Conservation (phyloP, 805 yeast species). For the Yarrowia sp. region DNA sequence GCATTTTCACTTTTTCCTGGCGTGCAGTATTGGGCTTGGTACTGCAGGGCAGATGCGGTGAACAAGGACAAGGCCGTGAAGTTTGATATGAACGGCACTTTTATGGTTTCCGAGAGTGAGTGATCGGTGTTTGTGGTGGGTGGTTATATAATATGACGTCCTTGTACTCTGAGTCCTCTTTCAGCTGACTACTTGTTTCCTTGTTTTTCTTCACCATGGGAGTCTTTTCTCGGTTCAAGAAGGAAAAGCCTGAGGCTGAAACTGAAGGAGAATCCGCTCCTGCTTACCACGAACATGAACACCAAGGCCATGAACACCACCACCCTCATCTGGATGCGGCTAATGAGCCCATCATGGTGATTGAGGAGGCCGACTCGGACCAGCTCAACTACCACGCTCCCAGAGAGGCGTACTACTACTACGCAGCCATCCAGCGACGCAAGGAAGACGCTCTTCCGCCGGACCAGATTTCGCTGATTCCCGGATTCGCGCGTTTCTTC, state of each 20-base stretch:
- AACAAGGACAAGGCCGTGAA: neutral
- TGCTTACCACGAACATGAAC: neutral
- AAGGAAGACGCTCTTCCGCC: constrained; percentile 17
- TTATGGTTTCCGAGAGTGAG: constrained; percentile 7
- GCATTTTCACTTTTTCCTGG: constrained; percentile 6
- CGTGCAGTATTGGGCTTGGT: constrained; percentile 9
- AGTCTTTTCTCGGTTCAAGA: constrained; percentile 16
- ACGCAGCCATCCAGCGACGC: constrained; percentile 20
- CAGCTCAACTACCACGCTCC: constrained; percentile 38
- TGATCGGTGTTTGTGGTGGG: neutral
- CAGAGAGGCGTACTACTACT: constrained; percentile 32
- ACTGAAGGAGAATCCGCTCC: neutral
- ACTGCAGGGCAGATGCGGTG: constrained; percentile 36
- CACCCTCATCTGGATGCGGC: constrained; percentile 30
- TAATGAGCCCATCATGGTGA: constrained; percentile 27
- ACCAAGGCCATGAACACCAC: constrained; percentile 12
- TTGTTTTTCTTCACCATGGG: no score
- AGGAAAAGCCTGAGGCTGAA: constrained; percentile 5
- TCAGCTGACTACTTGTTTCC: no score
- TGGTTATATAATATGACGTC: no score
- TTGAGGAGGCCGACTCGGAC: constrained; percentile 25
- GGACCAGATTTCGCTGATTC: constrained; percentile 8
- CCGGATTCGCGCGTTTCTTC: constrained; percentile 17
- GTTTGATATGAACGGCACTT: constrained; percentile 27
- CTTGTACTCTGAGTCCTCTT: no score